Conservation (phyloP, 768 basidiomycete genomes). For the Boletus rufocinnamomeus region DNA sequence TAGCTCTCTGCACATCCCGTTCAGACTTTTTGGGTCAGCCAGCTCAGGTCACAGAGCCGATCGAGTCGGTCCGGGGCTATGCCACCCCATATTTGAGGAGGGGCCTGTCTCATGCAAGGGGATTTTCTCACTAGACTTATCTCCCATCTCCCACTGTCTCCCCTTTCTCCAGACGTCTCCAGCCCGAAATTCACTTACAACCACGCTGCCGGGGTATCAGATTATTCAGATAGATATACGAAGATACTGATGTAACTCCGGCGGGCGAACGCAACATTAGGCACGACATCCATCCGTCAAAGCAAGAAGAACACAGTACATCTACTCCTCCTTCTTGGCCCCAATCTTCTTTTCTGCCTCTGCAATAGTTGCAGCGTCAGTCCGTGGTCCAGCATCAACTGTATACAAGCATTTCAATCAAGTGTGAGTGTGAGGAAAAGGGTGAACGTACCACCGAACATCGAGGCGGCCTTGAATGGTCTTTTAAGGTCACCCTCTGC, state of each 20-base stretch:
- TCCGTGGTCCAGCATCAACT: slow-evolving; percentile 70
- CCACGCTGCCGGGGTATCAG: neutral
- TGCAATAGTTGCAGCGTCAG: slow-evolving; percentile 82
- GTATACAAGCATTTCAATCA: slow-evolving; percentile 7
- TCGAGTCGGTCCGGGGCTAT: too few relatives aligned
- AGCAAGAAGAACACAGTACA: slow-evolving; percentile 18
- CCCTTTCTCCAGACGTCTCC: too few relatives aligned
- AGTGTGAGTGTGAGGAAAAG: neutral
- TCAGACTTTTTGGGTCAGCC: too few relatives aligned
- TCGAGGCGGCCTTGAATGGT: slow-evolving; percentile 78
- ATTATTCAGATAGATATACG: slow-evolving; percentile 14
- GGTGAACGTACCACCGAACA: slow-evolving; percentile 65
- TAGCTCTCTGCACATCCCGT: too few relatives aligned
- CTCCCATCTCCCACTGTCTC: too few relatives aligned
- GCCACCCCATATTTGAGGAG: too few relatives aligned
- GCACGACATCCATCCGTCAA: slow-evolving; percentile 24
- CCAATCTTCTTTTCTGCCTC: slow-evolving; percentile 86
- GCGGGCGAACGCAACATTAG: slow-evolving; percentile 1
- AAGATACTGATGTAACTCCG: slow-evolving; percentile 10
- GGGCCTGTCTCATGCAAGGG: too few relatives aligned
- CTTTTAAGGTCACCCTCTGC: slow-evolving; percentile 87
- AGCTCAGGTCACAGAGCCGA: too few relatives aligned
- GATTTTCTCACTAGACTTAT: too few relatives aligned
- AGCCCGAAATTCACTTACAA: neutral
- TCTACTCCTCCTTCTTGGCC: slow-evolving; percentile 77